Base-by-base conservation (phyloP, 2,329 filamentous ascomycete genomes). In the Diaporthe sp. region DNA sequence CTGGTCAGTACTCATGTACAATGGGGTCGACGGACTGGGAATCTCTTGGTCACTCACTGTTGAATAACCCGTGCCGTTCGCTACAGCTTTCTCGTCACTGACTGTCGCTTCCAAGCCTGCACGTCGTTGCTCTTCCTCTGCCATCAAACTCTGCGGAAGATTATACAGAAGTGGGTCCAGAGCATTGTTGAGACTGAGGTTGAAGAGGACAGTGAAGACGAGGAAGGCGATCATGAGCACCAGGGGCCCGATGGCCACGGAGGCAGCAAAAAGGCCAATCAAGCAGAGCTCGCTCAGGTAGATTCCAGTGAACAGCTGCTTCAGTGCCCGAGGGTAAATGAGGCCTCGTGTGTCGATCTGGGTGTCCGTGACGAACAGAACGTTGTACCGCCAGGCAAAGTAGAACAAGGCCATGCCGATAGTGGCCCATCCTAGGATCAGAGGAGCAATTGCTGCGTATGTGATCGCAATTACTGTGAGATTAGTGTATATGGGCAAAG, bases 271-370 rank as follows among this genome's bases (percentile, higher is more conserved):
- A 3, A 98, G 88, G 68, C 95, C 96, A 78, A 98, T 93, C 81
- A 98, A 88, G 83, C 95, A 97, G 42, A 96, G 85, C 78, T 97
- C 92, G 1, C 93, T 91, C 49, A 98, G 88, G 82, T 98, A 98
- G 68, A 97, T 87, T 31, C 96, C 96, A 1, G 93, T 92, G 39
- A 96, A 92, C 65, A 97, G 91, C 75, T 98, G 96, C 82, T 97
- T 93, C 70, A 98, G 87, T 1, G 94, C 96, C n/a, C 93, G 93
- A 1, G 95, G 93, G 81, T 98, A 98, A 79, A 95, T 92, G 19
- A 96, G 90, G 22, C 96, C 96, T 81, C 97, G 95, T 51, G 94
- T 98, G 82, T 98, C 95, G 80, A 98, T 92, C 75, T 91, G 86
- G 12, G 94, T 92, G 81, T 97, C 94, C 69, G 92, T 93, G 49